Evolutionary conservation across 192 early-diverging fungal species (phyloP), one percentile per base, ranked within the genome.

Genomic region (Phlyctochytrium arcticum): DNA sequence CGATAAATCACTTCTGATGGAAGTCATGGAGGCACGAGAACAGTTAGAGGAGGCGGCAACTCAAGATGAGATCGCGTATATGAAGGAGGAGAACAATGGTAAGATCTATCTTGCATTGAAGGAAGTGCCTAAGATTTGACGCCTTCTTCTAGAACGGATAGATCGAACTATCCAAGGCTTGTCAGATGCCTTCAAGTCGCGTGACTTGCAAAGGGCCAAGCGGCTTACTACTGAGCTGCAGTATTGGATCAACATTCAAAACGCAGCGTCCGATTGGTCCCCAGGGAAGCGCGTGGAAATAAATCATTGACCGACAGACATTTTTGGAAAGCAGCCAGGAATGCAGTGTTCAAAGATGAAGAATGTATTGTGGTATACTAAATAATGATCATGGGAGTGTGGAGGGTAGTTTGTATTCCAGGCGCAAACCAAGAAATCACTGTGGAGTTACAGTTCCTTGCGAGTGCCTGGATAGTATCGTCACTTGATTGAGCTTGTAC

Each of bases 1-100:
- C 1, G 85, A 92, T 57, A 81, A 85, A 0, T 84, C 84, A 59
- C 70, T 93, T n/a, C 68, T 95, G 67, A 89, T 89, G 87, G 86
- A 91, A 39, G 84, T 93, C 21, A 86, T 93, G 87, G 89, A 90
- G 36, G 71, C 80, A 17, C 73, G 89, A 56, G 92, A 93, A 68
- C 73, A 77, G 36, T 73, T 95, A 24, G 91, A 92, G 56, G 86
- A 85, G 48, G 86, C 87, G 6, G 57, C 60, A 37, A 78, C 59
- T 2, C 81, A 92, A 58, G 79, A 72, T 27, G 85, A 92, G 19
- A 77, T 90, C 6, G 80, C 80, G 17, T 67, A 57, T 0, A 67
- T 92, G 27, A 83, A 79, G 51, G 33, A 60, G 50, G 73, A 77
- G 64, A 93, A 89, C 59, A 82, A 90, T 60, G 76, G 79, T 80